These are phyloP conservation scores for Raphanus sativus DNA, from an alignment of 345 rosid species.

Conservation along the genomic window DNA sequence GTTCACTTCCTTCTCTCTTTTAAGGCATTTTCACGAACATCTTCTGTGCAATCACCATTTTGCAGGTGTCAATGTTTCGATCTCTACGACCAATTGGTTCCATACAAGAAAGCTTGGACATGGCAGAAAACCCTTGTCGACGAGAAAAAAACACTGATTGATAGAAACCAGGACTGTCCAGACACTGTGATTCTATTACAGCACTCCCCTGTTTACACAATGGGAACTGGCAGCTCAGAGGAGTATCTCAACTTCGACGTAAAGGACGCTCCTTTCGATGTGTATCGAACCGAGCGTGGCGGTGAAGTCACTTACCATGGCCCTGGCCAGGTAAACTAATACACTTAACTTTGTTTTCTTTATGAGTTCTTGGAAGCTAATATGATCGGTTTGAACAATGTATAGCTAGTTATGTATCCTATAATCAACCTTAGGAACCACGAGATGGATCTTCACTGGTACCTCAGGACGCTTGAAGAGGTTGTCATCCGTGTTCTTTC, in stretches of 20 bases:
- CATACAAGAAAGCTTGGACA: slow-evolving; percentile 69
- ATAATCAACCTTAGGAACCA: slow-evolving; percentile 81
- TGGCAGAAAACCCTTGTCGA: slow-evolving; percentile 65
- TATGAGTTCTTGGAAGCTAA: neutral
- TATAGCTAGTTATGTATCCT: slow-evolving; percentile 87
- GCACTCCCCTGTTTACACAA: slow-evolving; percentile 70
- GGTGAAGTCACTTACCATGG: slow-evolving; percentile 96
- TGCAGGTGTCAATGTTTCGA: slow-evolving; percentile 68
- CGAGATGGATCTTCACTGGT: slow-evolving; percentile 97
- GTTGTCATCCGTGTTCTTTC: slow-evolving; percentile 71
- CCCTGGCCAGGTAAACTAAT: slow-evolving; percentile 71
- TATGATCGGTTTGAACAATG: slow-evolving; percentile 20
- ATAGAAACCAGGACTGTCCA: slow-evolving; percentile 58
- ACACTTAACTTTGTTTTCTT: neutral
- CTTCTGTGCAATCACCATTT: slow-evolving; percentile 14
- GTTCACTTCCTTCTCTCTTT: neutral
- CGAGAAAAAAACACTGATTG: slow-evolving; percentile 56
- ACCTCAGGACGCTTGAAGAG: slow-evolving; percentile 87
- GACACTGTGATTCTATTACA: slow-evolving; percentile 68
- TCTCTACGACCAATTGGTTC: slow-evolving; percentile 60
- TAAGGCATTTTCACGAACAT: slow-evolving; percentile 43
- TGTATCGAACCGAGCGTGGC: slow-evolving; percentile 79
- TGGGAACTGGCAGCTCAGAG: slow-evolving; percentile 67
- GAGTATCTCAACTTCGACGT: slow-evolving; percentile 59
- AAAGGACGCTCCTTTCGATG: slow-evolving; percentile 64